A percentile compares a stretch with the other conserved stretches of the same genome.
phyloP scores from a whole-genome alignment of 768 basidiomycete genomes.

The Sporobolomyces roseus region DNA sequence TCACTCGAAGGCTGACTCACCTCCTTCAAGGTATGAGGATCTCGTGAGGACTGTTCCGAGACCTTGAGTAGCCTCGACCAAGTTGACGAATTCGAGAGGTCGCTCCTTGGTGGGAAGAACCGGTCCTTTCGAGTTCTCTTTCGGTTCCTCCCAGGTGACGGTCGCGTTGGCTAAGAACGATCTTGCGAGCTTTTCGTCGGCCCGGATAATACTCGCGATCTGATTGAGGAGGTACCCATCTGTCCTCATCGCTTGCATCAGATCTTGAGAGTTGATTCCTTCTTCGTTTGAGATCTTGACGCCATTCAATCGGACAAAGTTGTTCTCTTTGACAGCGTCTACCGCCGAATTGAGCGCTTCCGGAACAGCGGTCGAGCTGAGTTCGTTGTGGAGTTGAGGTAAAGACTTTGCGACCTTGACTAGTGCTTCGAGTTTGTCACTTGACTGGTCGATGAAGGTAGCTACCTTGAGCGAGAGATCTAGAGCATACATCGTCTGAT shows the following conservation, averaged over 20 bases:
- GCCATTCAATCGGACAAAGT: conserved; percentile 11
- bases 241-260: no score
- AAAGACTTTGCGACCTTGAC: conserved; percentile 5
- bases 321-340: not conserved
- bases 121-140: not conserved
- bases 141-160: not conserved
- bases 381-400: not conserved
- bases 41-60: not conserved
- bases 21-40: conserved; percentile 25
- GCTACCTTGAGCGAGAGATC: conserved; percentile 4
- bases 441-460: not conserved
- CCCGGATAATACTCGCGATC: not conserved
- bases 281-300: conserved; percentile 5
- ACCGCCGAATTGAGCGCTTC: not conserved
- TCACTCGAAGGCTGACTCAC: not conserved
- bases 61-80: conserved; percentile 12
- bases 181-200: not conserved
- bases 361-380: not conserved
- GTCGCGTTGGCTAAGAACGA: conserved; percentile 11
- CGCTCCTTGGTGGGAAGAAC: conserved; percentile 1
- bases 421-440: conserved; percentile 7
- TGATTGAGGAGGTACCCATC: not conserved
- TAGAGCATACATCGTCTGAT: no score
- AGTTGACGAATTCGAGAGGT: conserved; percentile 28
- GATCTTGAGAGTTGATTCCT: not conserved